Percentiles rank a stretch among this genome's conserved stretches.
Conservation (phyloP, 2,329 filamentous ascomycete species). For the Penicillium sp. region DNA sequence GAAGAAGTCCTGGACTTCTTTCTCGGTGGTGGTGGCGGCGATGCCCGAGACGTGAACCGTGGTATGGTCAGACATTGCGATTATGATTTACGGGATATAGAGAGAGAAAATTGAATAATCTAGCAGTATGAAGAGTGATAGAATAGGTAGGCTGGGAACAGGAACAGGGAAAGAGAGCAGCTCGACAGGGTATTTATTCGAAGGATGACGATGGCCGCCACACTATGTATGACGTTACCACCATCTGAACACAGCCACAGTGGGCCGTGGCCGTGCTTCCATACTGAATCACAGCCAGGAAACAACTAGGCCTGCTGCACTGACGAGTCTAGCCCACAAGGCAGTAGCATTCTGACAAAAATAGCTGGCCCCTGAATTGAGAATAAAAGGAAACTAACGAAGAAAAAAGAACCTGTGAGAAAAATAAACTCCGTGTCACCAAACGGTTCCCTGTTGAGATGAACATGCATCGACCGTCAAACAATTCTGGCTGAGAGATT, state of each 20-base stretch:
- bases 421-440: background rate
- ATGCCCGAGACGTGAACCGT: conserved; percentile 93
- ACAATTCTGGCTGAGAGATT: background rate
- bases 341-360: conserved; percentile 23
- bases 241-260: conserved; percentile 33
- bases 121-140: background rate
- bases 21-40: conserved; percentile 77
- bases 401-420: background rate
- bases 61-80: conserved; percentile 59
- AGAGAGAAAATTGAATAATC: background rate
- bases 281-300: background rate
- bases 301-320: background rate
- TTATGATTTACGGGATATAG: background rate
- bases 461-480: background rate
- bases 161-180: conserved; percentile 11
- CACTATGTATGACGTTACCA: conserved; percentile 15
- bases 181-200: conserved; percentile 22
- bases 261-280: conserved; percentile 7
- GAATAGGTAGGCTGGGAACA: conserved; percentile 4
- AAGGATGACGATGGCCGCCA: conserved; percentile 21
- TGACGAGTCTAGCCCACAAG: conserved; percentile 1
- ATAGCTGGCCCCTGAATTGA: conserved; percentile 4
- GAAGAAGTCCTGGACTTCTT: conserved; percentile 96
- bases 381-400: background rate
- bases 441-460: background rate